These are phyloP conservation scores for Quercus agrifolia DNA, from an alignment of 306 rosid genomes.

Conservation along the genomic window DNA sequence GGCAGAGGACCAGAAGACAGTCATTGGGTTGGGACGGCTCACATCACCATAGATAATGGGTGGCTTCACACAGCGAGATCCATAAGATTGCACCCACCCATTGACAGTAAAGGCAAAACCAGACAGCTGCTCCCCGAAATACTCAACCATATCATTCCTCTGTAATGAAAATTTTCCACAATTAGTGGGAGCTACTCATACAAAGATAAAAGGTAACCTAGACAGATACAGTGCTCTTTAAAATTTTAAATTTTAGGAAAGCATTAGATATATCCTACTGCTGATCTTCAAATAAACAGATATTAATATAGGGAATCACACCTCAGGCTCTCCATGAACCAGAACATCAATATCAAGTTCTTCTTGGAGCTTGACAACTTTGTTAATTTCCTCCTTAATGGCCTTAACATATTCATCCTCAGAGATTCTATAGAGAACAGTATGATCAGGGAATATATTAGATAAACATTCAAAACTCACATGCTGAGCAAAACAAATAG, in stretches of 20 bases:
- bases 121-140: conserved; percentile 79
- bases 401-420: conserved; percentile 75
- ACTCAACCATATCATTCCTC: conserved; percentile 97
- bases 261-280: background rate
- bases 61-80: conserved; percentile 96
- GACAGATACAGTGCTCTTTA: background rate
- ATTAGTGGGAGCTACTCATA: conserved; percentile 14
- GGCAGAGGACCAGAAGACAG: conserved; percentile 47
- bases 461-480: background rate
- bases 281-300: background rate
- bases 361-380: conserved; percentile 82
- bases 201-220: background rate
- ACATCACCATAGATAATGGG: conserved; percentile 96
- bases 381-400: conserved; percentile 70
- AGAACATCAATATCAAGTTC: conserved; percentile 92
- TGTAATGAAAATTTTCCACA: conserved; percentile 33
- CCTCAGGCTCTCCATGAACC: conserved; percentile 97
- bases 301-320: conserved; percentile 26
- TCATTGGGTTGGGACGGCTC: conserved; percentile 94
- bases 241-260: background rate
- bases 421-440: conserved; percentile 53
- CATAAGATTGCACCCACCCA: conserved; percentile 97
- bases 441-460: conserved; percentile 8
- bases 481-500: conserved; percentile 13
- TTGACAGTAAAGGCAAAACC: conserved; percentile 87